Conservation (phyloP, 2,329 filamentous ascomycete species). For the Epichloe typhina region DNA sequence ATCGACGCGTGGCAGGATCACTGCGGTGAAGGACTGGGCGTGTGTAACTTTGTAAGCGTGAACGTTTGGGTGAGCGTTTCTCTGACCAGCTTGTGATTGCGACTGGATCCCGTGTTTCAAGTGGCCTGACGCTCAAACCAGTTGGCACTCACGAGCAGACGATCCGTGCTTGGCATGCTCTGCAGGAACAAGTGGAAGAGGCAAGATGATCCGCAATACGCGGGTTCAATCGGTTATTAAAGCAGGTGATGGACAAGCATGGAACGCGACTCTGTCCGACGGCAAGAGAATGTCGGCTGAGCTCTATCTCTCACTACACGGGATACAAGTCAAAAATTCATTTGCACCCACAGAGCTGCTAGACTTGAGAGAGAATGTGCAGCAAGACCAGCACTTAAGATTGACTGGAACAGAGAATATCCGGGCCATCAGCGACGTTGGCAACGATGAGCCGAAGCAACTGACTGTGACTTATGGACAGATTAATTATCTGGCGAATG, state of each 20-base stretch:
- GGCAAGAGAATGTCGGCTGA: constrained; percentile 18
- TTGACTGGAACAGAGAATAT: constrained; percentile 21
- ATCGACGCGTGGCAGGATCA: too few relatives aligned
- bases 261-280: constrained; percentile 13
- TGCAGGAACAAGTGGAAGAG: too few relatives aligned
- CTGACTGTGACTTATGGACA: constrained; percentile 20
- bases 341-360: constrained; percentile 24
- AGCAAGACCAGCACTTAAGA: constrained; percentile 21
- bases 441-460: constrained; percentile 26
- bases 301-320: constrained; percentile 32
- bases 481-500: constrained; percentile 18
- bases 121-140: too few relatives aligned
- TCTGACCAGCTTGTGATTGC: too few relatives aligned
- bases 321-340: constrained; percentile 27
- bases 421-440: constrained; percentile 30
- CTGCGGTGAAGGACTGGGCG: too few relatives aligned
- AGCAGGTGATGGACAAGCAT: not conserved
- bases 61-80: too few relatives aligned
- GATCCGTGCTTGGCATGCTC: too few relatives aligned
- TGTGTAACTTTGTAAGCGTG: too few relatives aligned
- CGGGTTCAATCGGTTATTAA: too few relatives aligned
- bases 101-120: too few relatives aligned
- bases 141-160: too few relatives aligned
- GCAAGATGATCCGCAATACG: too few relatives aligned
- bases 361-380: constrained; percentile 18